phyloP scores from a whole-genome alignment of 2,329 filamentous ascomycete genomes.

The Pseudogymnoascus sp. region DNA sequence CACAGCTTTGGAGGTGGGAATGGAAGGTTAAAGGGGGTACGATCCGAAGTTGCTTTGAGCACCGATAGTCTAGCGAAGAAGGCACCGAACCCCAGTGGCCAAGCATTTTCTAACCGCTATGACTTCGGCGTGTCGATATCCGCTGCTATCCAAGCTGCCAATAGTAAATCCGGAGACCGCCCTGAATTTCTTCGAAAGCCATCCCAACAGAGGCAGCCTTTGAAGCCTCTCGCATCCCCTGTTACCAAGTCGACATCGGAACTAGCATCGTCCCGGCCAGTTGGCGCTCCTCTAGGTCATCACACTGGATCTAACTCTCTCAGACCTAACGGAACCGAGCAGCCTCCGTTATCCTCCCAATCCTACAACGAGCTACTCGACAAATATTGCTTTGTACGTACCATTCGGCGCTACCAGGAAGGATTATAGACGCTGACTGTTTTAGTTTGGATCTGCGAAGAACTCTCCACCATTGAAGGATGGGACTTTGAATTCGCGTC shows the following conservation, averaged over 20 bases:
- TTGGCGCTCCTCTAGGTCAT: background rate
- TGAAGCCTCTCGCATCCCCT: slow-evolving; percentile 17
- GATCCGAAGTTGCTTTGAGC: slow-evolving; percentile 50
- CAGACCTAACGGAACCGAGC: slow-evolving; percentile 38
- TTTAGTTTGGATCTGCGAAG: slow-evolving; percentile 55
- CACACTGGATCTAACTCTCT: background rate
- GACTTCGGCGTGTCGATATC: slow-evolving; percentile 90
- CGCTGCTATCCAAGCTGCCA: slow-evolving; percentile 69
- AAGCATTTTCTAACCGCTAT: slow-evolving; percentile 85
- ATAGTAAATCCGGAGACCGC: slow-evolving; percentile 51
- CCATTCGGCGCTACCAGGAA: slow-evolving; percentile 31
- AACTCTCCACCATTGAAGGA: slow-evolving; percentile 43
- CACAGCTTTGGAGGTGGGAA: slow-evolving; percentile 23
- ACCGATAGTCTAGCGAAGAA: slow-evolving; percentile 31
- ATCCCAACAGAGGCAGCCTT: slow-evolving; percentile 17
- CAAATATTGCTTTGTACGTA: slow-evolving; percentile 99
- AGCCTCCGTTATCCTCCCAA: slow-evolving; percentile 68
- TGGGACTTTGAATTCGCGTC: slow-evolving; percentile 33
- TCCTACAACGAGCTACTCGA: slow-evolving; percentile 96
- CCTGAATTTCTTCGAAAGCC: slow-evolving; percentile 43
- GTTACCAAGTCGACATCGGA: background rate
- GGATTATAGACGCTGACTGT: slow-evolving; percentile 34
- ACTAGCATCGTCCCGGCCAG: background rate
- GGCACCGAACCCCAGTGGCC: slow-evolving; percentile 49
- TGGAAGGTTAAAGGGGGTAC: slow-evolving; percentile 62